Base-by-base conservation (phyloP, 331 rosid genomes). In the Quercus tomentella region DNA sequence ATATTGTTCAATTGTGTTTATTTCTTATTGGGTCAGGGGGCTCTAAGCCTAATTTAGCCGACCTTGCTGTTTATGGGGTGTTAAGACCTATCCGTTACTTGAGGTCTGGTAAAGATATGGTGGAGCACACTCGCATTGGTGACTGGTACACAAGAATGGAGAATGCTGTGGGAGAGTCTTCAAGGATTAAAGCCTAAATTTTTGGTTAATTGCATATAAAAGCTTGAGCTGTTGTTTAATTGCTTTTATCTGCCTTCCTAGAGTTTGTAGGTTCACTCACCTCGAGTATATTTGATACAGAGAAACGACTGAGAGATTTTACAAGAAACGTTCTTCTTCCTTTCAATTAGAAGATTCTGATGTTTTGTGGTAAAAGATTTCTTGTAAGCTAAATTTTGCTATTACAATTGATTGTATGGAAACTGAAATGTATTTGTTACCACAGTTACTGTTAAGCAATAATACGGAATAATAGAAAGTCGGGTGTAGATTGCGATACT, bases 141-240 rank as follows among this genome's bases (percentile, higher is more conserved):
- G 98, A 91, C 77, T 96, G 99, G 99, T 96, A 91, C 87, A 41
- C 94, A 11, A 90, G 93, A 88, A 96, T 96, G 98, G 99, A 96
- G 86, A 81, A 23, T 7, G 83, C 63, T 37, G 97, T 96, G 37
- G 99, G 98, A 66, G 94, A 89, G 70, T 58, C 97, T 70, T 78
- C 93, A 49, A 86, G 91, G 85, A 82, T 93, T 82, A 86, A 85
- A 76, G 87, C 89, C 62, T 91, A 82, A 82, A 81, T 41, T 49
- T 82, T 37, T 33, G 52, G 72, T 20, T n/a, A 67, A 31, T 67
- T 20, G 70, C 70, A 0, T 2, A 41, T 41, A 41, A 86, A 85
- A 76, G 88, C 89, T 56, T 91, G 83, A 82, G 79, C 33, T 49
- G 83, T 37, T 33, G 52, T 49, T 20, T 11, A 33, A 31, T 20